A percentile compares a stretch with the other conserved stretches of the same genome.
Conservation (phyloP, 2,329 filamentous ascomycete species). For the Venturia pyrina region DNA sequence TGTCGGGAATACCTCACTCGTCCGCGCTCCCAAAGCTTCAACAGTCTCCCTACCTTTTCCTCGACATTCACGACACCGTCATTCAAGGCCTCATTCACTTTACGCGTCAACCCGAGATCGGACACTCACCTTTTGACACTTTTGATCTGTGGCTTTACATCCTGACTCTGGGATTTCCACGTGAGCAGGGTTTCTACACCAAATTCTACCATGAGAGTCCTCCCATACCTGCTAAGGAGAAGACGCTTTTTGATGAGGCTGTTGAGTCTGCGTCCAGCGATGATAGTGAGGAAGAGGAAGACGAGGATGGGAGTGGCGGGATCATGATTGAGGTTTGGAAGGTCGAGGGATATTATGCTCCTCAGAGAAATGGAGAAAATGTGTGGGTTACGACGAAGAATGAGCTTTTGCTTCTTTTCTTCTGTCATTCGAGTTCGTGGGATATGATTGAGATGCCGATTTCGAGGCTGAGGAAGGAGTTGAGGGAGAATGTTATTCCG, state of each 20-base stretch:
- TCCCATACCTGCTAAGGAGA: not conserved
- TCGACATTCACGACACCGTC: not conserved
- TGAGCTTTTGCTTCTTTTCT: not conserved
- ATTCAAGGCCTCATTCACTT: not conserved
- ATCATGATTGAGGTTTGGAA: not conserved
- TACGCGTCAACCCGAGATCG: not conserved
- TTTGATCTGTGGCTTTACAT: not conserved
- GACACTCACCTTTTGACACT: not conserved
- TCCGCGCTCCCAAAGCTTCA: not conserved
- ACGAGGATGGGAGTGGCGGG: not conserved
- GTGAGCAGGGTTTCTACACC: not conserved
- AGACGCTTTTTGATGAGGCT: not conserved
- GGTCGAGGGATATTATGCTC: not conserved
- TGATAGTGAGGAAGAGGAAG: not conserved
- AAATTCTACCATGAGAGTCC: not conserved
- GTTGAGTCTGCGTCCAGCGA: not conserved
- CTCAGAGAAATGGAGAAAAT: not conserved
- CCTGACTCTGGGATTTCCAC: not conserved
- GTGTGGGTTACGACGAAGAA: not conserved
- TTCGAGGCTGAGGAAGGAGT: not conserved
- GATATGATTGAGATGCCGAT: not conserved
- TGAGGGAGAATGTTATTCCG: not conserved
- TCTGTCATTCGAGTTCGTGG: not conserved
- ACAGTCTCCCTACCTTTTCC: not conserved
- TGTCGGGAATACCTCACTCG: not conserved